These are phyloP conservation scores for Metarhizium sp. DNA, from an alignment of 2,329 filamentous ascomycete genomes.

Conservation along the genomic window DNA sequence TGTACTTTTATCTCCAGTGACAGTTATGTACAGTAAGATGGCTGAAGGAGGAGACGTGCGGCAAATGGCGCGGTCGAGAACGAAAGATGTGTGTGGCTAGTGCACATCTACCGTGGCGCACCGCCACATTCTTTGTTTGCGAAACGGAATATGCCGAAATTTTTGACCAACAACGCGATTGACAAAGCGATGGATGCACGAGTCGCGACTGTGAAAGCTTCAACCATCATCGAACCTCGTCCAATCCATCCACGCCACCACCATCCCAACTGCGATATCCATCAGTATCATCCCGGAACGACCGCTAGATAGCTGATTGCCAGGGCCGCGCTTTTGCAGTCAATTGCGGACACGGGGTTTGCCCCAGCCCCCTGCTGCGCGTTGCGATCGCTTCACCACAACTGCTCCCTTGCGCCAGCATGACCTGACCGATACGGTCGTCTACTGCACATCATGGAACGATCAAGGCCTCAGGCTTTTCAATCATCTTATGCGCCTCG, in stretches of 20 bases:
- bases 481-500: constrained; percentile 87
- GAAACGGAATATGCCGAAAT: constrained; percentile 6
- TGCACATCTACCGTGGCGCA: background rate
- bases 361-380: background rate
- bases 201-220: constrained; percentile 9
- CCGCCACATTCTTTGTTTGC: background rate
- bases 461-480: constrained; percentile 66
- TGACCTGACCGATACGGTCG: constrained; percentile 19
- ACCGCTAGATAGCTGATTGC: background rate
- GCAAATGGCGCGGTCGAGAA: no score
- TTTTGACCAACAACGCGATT: constrained; percentile 10
- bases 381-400: background rate
- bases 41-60: no score
- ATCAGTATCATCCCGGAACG: background rate
- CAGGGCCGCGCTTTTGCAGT: background rate
- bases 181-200: constrained; percentile 6
- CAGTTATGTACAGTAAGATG: no score
- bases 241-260: background rate
- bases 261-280: background rate
- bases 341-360: background rate
- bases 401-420: constrained; percentile 14
- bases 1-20: no score
- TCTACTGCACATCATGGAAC: constrained; percentile 34
- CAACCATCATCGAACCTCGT: background rate
- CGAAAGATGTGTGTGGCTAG: background rate